These are phyloP conservation scores for Penicillium canariense DNA, from an alignment of 495 filamentous ascomycete genomes.

Conservation along the genomic window DNA sequence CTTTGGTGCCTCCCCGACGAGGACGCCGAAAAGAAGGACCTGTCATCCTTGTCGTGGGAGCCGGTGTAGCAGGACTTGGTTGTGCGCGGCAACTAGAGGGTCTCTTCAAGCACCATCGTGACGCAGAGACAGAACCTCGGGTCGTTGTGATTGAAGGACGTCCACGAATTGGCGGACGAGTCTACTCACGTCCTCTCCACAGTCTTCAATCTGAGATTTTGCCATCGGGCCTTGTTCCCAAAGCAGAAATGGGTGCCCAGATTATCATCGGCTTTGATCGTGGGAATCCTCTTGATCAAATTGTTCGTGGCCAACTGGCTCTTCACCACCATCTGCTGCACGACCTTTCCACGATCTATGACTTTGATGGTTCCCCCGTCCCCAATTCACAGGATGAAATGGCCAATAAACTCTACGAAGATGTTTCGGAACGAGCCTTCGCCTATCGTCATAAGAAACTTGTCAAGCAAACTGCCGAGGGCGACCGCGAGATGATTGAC, in stretches of 20 bases:
- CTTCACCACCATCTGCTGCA: slow-evolving; percentile 80
- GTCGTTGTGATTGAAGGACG: slow-evolving; percentile 87
- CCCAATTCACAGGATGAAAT: slow-evolving; percentile 75
- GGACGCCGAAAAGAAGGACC: slow-evolving; percentile 49
- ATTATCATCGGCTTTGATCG: slow-evolving; percentile 96
- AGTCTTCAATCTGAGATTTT: slow-evolving; percentile 52
- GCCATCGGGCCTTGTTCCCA: slow-evolving; percentile 57
- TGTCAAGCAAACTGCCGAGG: slow-evolving; percentile 70
- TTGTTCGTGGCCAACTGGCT: slow-evolving; percentile 87
- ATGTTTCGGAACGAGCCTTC: slow-evolving; percentile 86
- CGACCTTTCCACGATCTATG: slow-evolving; percentile 86
- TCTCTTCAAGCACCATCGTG: slow-evolving; percentile 72
- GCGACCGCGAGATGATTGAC: slow-evolving; percentile 80
- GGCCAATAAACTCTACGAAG: slow-evolving; percentile 88
- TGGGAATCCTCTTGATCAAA: slow-evolving; percentile 87
- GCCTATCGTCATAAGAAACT: slow-evolving; percentile 76
- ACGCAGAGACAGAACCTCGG: slow-evolving; percentile 62
- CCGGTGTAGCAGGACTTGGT: slow-evolving; percentile 87
- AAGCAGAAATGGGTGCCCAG: slow-evolving; percentile 94
- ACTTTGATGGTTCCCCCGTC: slow-evolving; percentile 78
- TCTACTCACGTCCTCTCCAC: slow-evolving; percentile 85
- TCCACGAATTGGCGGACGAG: slow-evolving; percentile 83
- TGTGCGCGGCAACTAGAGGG: slow-evolving; percentile 90
- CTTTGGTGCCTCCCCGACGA: slow-evolving; percentile 38
- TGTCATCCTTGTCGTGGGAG: slow-evolving; percentile 86